Evolutionary conservation across 345 rosid genomes (phyloP).

Genomic region (Gossypium anomalum): DNA sequence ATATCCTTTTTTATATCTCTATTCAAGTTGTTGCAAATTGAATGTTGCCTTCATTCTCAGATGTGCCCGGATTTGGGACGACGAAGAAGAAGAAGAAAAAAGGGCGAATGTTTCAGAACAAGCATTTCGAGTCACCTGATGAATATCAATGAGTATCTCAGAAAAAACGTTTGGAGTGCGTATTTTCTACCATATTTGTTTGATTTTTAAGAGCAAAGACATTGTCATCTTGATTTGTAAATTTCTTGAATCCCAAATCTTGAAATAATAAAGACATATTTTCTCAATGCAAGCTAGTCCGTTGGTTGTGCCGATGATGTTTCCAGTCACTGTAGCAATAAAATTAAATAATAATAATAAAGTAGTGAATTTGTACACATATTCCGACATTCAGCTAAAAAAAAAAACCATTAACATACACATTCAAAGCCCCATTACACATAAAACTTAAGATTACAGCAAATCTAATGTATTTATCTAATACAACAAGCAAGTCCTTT

Average conservation of each 20-base stretch:
- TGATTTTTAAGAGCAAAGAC: slow-evolving; percentile 7
- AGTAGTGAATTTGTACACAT: no score
- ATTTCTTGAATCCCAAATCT: slow-evolving; percentile 11
- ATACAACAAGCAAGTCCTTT: not conserved
- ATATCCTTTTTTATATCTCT: not conserved
- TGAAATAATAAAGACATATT: not conserved
- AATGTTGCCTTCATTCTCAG: slow-evolving; percentile 24
- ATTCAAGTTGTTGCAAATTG: not conserved
- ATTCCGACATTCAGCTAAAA: not conserved
- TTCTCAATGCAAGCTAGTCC: not conserved
- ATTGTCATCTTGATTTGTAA: slow-evolving; percentile 16
- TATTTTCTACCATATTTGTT: not conserved
- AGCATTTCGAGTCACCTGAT: slow-evolving; percentile 23
- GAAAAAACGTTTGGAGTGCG: slow-evolving; percentile 7
- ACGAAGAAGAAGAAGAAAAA: slow-evolving; percentile 43
- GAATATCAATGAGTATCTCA: slow-evolving; percentile 26
- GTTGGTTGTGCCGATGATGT: not conserved
- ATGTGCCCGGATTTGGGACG: slow-evolving; percentile 33
- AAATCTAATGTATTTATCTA: not conserved
- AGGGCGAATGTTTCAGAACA: slow-evolving; percentile 36
- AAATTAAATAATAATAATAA: no score
- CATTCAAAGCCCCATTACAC: not conserved
- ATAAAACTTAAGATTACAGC: not conserved
- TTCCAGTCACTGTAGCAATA: not conserved
- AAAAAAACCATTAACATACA: no score